Evolutionary conservation across 1,139 yeast species (phyloP).

Genomic region (Hemisphaericaspora subhashii): DNA sequence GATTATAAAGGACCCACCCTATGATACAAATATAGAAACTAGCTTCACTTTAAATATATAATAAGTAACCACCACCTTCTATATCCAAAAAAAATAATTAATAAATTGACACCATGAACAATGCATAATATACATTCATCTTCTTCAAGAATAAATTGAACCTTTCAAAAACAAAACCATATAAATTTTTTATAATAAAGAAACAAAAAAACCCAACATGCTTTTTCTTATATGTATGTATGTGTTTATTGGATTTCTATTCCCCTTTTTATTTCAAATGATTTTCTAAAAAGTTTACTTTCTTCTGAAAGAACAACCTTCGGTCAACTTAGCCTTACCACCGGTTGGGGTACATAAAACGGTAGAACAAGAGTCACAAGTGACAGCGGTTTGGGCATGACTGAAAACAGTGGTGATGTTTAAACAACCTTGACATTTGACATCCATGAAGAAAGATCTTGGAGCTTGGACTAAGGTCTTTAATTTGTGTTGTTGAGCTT

Average conservation of each 20-base stretch:
- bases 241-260: no score
- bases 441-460: slow-evolving; percentile 99
- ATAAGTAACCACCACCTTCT: not conserved
- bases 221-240: not conserved
- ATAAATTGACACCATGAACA: slow-evolving; percentile 1
- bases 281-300: slow-evolving; percentile 55
- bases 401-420: slow-evolving; percentile 99
- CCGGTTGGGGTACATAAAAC: slow-evolving; percentile 99
- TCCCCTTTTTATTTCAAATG: no score
- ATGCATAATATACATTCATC: slow-evolving; percentile 4
- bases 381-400: slow-evolving; percentile 99
- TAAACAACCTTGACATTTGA: slow-evolving; percentile 98
- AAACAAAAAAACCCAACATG: not conserved
- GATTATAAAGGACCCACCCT: slow-evolving; percentile 8
- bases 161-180: no score
- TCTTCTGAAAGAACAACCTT: slow-evolving; percentile 99
- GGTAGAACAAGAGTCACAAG: slow-evolving; percentile 98
- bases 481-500: slow-evolving; percentile 95
- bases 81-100: slow-evolving; percentile 1
- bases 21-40: slow-evolving; percentile 6
- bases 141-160: no score
- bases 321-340: slow-evolving; percentile 99
- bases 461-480: slow-evolving; percentile 97
- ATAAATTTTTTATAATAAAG: not conserved
- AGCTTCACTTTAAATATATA: not conserved